A percentile compares a stretch with the other conserved stretches of the same genome.
Conservation (phyloP, 306 rosid genomes). For the Lagenaria siceraria region DNA sequence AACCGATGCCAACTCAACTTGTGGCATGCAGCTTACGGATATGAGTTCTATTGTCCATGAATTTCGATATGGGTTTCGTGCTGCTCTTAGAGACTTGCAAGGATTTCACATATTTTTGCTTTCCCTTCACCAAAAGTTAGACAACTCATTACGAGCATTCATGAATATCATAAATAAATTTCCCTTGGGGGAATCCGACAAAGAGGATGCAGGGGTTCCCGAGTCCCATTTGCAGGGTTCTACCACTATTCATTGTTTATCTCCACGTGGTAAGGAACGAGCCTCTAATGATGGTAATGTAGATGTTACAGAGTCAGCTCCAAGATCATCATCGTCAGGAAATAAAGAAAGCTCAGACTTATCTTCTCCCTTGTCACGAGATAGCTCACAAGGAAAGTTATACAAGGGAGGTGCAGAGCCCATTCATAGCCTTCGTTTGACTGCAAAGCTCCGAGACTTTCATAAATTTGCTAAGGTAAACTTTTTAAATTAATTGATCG, state of each 20-base stretch:
- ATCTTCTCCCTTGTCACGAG: slow-evolving; percentile 51
- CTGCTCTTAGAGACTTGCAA: slow-evolving; percentile 78
- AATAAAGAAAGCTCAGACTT: slow-evolving; percentile 45
- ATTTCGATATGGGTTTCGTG: slow-evolving; percentile 72
- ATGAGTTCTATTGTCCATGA: slow-evolving; percentile 34
- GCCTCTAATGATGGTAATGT: slow-evolving; percentile 40
- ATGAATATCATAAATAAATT: slow-evolving; percentile 59
- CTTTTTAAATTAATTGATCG: background rate
- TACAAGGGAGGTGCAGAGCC: slow-evolving; percentile 68
- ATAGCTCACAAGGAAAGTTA: slow-evolving; percentile 59
- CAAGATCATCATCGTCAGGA: slow-evolving; percentile 40
- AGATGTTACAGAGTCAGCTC: slow-evolving; percentile 45
- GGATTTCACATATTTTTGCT: slow-evolving; percentile 83
- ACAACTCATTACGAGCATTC: slow-evolving; percentile 55
- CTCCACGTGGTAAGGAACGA: slow-evolving; percentile 51
- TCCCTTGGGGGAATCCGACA: slow-evolving; percentile 61
- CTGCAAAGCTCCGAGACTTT: slow-evolving; percentile 85
- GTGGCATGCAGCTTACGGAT: slow-evolving; percentile 29
- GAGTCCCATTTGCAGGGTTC: slow-evolving; percentile 46
- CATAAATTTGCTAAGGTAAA: slow-evolving; percentile 76
- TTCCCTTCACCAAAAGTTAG: slow-evolving; percentile 85
- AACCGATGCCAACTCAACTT: slow-evolving; percentile 24
- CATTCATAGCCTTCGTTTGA: slow-evolving; percentile 62
- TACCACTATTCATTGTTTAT: slow-evolving; percentile 21
- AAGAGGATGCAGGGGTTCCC: slow-evolving; percentile 46